phyloP scores from a whole-genome alignment of 2,329 filamentous ascomycete genomes.

The Sporothrix schenckii region DNA sequence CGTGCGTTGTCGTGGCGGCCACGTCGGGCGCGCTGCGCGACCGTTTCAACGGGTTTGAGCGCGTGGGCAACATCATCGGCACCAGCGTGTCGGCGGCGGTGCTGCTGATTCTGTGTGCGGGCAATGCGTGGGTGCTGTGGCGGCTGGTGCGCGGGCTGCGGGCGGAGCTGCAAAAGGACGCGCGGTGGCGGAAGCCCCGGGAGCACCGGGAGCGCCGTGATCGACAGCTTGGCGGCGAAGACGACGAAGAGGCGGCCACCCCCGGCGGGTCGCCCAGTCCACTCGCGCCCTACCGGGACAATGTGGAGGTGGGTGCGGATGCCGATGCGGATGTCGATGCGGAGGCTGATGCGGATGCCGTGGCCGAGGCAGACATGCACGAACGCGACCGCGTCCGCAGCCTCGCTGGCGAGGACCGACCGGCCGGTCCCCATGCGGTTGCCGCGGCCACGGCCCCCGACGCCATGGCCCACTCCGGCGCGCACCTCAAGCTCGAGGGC shows the following conservation, averaged over 20 bases:
- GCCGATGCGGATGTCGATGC: not conserved
- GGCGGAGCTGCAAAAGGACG: constrained; percentile 55
- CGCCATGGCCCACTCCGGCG: constrained; percentile 43
- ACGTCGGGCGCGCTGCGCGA: constrained; percentile 81
- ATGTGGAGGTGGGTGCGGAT: not conserved
- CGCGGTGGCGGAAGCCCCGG: constrained; percentile 34
- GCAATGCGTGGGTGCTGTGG: constrained; percentile 84
- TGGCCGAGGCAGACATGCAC: constrained; percentile 29
- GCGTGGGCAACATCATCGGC: constrained; percentile 84
- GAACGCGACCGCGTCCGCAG: constrained; percentile 19
- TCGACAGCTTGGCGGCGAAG: constrained; percentile 39
- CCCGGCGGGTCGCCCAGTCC: constrained; percentile 23
- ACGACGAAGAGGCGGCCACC: constrained; percentile 37
- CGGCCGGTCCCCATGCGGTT: constrained; percentile 19
- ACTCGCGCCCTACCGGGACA: constrained; percentile 7
- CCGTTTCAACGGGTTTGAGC: constrained; percentile 77
- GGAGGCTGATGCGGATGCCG: not conserved
- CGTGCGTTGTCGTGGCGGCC: constrained; percentile 87
- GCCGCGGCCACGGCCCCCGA: constrained; percentile 29
- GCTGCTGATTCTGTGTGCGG: constrained; percentile 76
- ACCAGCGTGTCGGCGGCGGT: constrained; percentile 84
- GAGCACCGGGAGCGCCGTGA: constrained; percentile 37
- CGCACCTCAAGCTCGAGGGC: constrained; percentile 70
- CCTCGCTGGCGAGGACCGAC: not conserved
- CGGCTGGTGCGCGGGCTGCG: constrained; percentile 72